Conservation (phyloP, 1,284 basidiomycete species). For the Sutorius eximius region DNA sequence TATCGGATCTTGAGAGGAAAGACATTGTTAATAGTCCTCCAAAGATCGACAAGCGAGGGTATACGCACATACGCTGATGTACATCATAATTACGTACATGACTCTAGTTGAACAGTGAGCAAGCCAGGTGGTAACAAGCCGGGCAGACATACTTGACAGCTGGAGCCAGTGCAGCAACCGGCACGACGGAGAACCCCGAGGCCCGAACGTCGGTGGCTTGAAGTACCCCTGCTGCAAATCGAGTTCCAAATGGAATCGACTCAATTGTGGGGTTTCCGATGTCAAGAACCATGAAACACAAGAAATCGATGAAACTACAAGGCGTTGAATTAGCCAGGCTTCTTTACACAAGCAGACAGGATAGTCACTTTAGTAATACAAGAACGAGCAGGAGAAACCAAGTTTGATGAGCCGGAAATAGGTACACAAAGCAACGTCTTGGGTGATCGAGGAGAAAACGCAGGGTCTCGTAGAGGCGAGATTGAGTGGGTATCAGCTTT, state of each 20-base stretch:
- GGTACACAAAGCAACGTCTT: constrained; percentile 91
- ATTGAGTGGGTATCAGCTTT: constrained; percentile 59
- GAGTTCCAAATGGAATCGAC: constrained; percentile 66
- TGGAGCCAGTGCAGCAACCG: constrained; percentile 72
- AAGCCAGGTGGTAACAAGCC: not conserved
- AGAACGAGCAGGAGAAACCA: constrained; percentile 84
- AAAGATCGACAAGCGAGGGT: not conserved
- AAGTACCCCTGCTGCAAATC: constrained; percentile 65
- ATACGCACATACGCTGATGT: constrained; percentile 69
- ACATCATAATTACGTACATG: constrained; percentile 89
- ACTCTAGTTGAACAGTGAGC: constrained; percentile 49
- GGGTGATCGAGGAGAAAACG: constrained; percentile 95
- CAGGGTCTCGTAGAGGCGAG: constrained; percentile 76
- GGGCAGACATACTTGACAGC: constrained; percentile 70
- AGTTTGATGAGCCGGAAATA: constrained; percentile 95
- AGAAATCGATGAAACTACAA: constrained; percentile 76
- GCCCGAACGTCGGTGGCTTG: constrained; percentile 84
- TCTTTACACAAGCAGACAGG: not conserved
- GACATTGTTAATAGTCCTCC: constrained; percentile 5
- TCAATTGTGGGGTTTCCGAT: constrained; percentile 78
- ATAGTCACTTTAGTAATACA: constrained; percentile 64
- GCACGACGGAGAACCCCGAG: constrained; percentile 82
- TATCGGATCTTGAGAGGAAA: constrained; percentile 55
- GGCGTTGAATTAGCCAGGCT: constrained; percentile 2
- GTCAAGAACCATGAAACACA: constrained; percentile 87